Evolutionary conservation across 768 basidiomycete genomes (phyloP).

Genomic region (Tylopilus balloui): DNA sequence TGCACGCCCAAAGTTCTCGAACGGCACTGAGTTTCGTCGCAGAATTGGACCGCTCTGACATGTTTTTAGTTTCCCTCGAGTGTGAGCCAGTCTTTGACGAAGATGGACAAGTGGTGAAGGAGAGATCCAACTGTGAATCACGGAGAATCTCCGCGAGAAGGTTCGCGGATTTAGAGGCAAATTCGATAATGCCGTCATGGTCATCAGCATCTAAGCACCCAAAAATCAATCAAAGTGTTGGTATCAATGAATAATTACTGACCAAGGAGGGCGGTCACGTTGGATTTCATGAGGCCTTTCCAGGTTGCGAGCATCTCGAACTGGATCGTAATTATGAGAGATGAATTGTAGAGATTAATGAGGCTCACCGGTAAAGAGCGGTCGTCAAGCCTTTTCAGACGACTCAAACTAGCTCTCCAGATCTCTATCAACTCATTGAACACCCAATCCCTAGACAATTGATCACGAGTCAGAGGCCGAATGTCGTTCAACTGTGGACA

Average conservation of each 20-base stretch:
- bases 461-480: slow-evolving; percentile 51
- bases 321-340: slow-evolving; percentile 25
- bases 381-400: slow-evolving; percentile 44
- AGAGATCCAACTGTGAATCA: slow-evolving; percentile 44
- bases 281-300: slow-evolving; percentile 51
- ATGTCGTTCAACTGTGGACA: slow-evolving; percentile 52
- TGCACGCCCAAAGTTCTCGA: slow-evolving; percentile 52
- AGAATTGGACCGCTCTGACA: slow-evolving; percentile 32
- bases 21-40: slow-evolving; percentile 56
- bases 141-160: slow-evolving; percentile 48
- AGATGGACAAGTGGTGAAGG: slow-evolving; percentile 23
- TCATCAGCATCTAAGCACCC: slow-evolving; percentile 40
- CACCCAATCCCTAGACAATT: slow-evolving; percentile 50
- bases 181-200: slow-evolving; percentile 34
- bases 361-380: slow-evolving; percentile 47
- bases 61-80: slow-evolving; percentile 4
- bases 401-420: slow-evolving; percentile 47
- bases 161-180: slow-evolving; percentile 38
- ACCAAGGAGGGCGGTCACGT: slow-evolving; percentile 49
- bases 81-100: slow-evolving; percentile 7
- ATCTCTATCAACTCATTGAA: slow-evolving; percentile 48
- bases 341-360: background rate
- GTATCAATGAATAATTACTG: slow-evolving; percentile 33
- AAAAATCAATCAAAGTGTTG: slow-evolving; percentile 4
- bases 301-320: slow-evolving; percentile 50